Base-by-base conservation (phyloP, 768 basidiomycete species). In the Agrocybe chaxingu region DNA sequence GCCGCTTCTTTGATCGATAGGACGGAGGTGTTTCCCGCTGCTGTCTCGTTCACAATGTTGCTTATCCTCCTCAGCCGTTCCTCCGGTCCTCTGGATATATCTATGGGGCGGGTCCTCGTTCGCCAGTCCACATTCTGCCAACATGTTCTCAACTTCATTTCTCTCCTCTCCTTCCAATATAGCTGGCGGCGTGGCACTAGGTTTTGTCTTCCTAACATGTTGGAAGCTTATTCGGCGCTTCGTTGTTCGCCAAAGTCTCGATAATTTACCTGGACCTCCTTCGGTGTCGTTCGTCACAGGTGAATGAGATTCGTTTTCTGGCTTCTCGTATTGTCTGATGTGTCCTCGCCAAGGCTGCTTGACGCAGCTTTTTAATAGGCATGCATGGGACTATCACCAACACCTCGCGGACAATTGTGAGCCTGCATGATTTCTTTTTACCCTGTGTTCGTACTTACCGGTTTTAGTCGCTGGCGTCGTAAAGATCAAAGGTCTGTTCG, bases 211-310 rank as follows among this genome's bases (percentile, higher is more conserved):
- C 19, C 41, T 42, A 10, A 11, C 19, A 8, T 42, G 41, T 29
- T 42, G 41, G 41, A n/a, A 29, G 29, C 41, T 42, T 13, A 11
- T 42, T 13, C 41, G 41, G 19, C 41, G 41, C 40, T 19, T 10
- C n/a, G 33, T 11, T 3, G 31, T 4, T 35, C 19, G n/a, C 7
- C 18, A 16, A 4, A 52, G 55, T n/a, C 53, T 72, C 1, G 63
- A 68, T 40, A 69, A 70, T 47, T 59, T 74, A 43, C 68, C 69
- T 1, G 72, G 72, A 2, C 72, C 71, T 0, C 53, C 59, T 3
- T 56, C 64, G 0, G 37, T 41, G 8, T 73, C 71, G 1, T 60
- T 65, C 19, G 39, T 63, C 4, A 60, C 48, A 33, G 73, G 73
- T 73, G 7, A 48, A 30, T 18, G n/a, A n/a, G 24, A 47, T 19